Evolutionary conservation across 1,139 yeast species (phyloP).

Genomic region (Magnusiomyces suaveolens): DNA sequence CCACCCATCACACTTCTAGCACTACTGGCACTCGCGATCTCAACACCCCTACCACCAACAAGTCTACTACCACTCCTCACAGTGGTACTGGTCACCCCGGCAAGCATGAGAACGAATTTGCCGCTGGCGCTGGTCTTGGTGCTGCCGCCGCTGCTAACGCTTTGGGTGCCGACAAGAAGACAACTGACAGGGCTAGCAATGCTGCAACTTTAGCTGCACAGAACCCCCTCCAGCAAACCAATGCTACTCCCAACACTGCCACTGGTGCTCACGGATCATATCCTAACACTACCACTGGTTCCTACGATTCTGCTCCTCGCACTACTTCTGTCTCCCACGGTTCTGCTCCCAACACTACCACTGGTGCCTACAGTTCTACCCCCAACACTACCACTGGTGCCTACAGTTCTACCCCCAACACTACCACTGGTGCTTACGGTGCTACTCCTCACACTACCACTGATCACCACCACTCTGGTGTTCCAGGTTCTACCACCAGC

Average conservation of each 20-base stretch:
- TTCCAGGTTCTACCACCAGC: too few relatives aligned
- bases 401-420: conserved; percentile 2
- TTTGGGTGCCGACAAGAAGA: not conserved
- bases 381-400: conserved; percentile 1
- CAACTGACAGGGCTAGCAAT: not conserved
- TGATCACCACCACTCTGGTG: too few relatives aligned
- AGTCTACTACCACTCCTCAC: not conserved
- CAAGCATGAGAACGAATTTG: not conserved
- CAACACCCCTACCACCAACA: conserved; percentile 4
- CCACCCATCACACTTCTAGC: conserved; percentile 5
- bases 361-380: not conserved
- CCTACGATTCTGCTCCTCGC: conserved; percentile 1
- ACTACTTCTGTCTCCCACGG: conserved; percentile 4
- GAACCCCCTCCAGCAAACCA: conserved; percentile 7
- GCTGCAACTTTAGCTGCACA: conserved; percentile 2
- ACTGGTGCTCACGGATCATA: not conserved
- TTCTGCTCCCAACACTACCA: not conserved
- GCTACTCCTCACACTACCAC: too few relatives aligned
- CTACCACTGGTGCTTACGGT: not conserved
- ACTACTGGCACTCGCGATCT: conserved; percentile 7
- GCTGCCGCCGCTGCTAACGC: not conserved
- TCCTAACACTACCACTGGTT: not conserved
- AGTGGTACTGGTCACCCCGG: not conserved
- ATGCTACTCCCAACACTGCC: not conserved
- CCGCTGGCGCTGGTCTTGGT: not conserved